Base-by-base conservation (phyloP, 257 asterid genomes). In the Orobanche coerulescens region DNA sequence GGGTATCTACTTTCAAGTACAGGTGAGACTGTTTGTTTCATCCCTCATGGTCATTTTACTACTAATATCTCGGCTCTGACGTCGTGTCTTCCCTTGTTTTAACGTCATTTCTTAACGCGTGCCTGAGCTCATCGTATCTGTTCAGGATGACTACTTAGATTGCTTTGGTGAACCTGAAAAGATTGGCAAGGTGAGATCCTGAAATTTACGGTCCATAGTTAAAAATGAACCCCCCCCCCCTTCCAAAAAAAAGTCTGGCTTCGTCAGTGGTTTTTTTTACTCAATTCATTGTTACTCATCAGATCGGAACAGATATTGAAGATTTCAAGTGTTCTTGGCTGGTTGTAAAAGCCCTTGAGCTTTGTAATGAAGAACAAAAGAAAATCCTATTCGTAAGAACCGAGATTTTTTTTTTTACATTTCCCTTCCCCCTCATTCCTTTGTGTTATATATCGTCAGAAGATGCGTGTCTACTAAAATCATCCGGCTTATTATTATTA, bases 1-100 rank as follows among this genome's bases (percentile, higher is more conserved):
- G 97, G 97, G 95, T 54, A 81, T 87, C 64, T 88, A 91, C 85
- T 90, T 90, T 67, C 97, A 90, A 87, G 96, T 90, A 36, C 97
- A 90, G 90, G 97, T 84, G 70, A 72, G 81, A 61, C 23, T 49
- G 24, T 46, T 48, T 34, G 25, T 49, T n/a, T 2, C 28, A 40
- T 67, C 72, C 24, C 25, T 67, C 37, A 10, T 44, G 58, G 58
- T 16, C 13, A 22, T 31, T n/a, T n/a, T 22, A 20, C 24, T 31
- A 28, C 23, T 18, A 56, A 26, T 11, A 12, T 53, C 47, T 28
- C 37, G 18, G 58, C 28, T 43, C 39, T 42, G 18, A 28, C 11
- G 19, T 12, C 7, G 24, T 46, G 52, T 9, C 13, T 42, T 42
- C 20, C 47, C 48, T 14, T 14, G 5, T 5, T n/a, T 40, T 40